These are phyloP conservation scores for Cladorrhinum samala DNA, from an alignment of 495 filamentous ascomycete species.

Conservation along the genomic window DNA sequence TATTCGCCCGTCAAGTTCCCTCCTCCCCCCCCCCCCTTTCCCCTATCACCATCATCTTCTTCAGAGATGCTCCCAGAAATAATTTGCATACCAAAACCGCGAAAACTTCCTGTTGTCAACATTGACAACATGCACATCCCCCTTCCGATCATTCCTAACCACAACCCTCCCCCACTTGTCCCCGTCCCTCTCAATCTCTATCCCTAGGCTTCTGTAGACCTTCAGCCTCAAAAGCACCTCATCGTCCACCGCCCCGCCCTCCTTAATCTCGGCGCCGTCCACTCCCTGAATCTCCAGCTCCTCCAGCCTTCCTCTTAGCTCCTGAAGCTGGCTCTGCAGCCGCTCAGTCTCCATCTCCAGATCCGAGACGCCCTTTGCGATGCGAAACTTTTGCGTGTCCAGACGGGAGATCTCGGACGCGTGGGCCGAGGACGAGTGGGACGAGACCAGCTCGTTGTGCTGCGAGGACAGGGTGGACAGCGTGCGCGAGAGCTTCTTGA, in stretches of 20 bases:
- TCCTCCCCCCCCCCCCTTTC: slow-evolving; percentile 19
- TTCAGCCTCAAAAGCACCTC: slow-evolving; percentile 68
- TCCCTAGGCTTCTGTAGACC: slow-evolving; percentile 83
- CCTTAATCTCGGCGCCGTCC: slow-evolving; percentile 46
- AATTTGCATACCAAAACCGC: slow-evolving; percentile 87
- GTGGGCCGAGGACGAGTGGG: slow-evolving; percentile 69
- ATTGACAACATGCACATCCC: slow-evolving; percentile 91
- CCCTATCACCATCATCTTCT: not conserved
- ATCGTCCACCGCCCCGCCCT: slow-evolving; percentile 36
- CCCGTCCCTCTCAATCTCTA: slow-evolving; percentile 79
- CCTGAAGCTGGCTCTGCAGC: slow-evolving; percentile 71
- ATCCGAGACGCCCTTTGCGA: slow-evolving; percentile 81
- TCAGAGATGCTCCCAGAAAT: slow-evolving; percentile 86
- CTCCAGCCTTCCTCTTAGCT: slow-evolving; percentile 66
- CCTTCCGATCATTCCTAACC: slow-evolving; percentile 78
- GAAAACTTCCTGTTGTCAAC: slow-evolving; percentile 82
- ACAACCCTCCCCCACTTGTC: slow-evolving; percentile 78
- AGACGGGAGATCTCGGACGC: slow-evolving; percentile 74
- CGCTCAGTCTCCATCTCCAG: slow-evolving; percentile 89
- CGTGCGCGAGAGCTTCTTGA: slow-evolving; percentile 69
- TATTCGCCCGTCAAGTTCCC: not conserved
- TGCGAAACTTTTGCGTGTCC: slow-evolving; percentile 89
- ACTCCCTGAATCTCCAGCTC: slow-evolving; percentile 79
- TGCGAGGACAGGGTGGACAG: slow-evolving; percentile 61
- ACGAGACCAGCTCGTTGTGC: slow-evolving; percentile 61